A percentile compares a stretch with the other conserved stretches of the same genome.
These are phyloP conservation scores for Parietaria judaica DNA, from an alignment of 306 rosid species.

Conservation along the genomic window DNA sequence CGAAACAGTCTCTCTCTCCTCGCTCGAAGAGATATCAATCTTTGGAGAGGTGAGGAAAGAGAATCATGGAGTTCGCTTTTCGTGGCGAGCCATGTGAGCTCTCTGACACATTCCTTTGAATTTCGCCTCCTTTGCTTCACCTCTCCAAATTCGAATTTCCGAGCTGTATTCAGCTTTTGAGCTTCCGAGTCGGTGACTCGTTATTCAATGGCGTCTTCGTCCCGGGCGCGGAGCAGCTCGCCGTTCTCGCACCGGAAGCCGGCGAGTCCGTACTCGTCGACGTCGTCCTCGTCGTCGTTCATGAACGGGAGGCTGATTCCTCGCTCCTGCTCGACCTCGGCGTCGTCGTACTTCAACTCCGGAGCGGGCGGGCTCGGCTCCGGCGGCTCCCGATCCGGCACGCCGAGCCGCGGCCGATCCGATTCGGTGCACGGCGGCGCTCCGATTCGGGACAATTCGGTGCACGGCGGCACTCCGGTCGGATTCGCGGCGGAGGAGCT, in stretches of 20 bases:
- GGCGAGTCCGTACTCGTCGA: constrained; percentile 65
- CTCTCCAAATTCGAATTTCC: neutral
- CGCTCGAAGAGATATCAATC: constrained; percentile 14
- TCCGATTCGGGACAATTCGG: too few relatives aligned
- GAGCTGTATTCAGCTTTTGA: neutral
- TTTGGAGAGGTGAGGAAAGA: constrained; percentile 18
- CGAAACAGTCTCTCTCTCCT: constrained; percentile 47
- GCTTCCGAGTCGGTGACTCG: constrained; percentile 37
- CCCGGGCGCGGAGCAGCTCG: constrained; percentile 88
- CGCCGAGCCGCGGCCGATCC: constrained; percentile 55
- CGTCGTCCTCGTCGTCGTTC: constrained; percentile 69
- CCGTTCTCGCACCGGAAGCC: constrained; percentile 86
- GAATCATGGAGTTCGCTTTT: constrained; percentile 38
- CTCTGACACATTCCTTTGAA: constrained; percentile 62
- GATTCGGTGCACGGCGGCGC: constrained; percentile 50
- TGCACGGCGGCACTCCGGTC: constrained; percentile 52
- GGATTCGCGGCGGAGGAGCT: constrained; percentile 64
- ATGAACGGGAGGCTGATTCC: constrained; percentile 64
- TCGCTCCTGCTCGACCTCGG: constrained; percentile 68
- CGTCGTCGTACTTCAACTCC: constrained; percentile 65
- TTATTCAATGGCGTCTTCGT: constrained; percentile 79
- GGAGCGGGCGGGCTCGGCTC: constrained; percentile 28
- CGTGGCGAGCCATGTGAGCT: constrained; percentile 61
- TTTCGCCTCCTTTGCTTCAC: neutral
- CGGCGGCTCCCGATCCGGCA: constrained; percentile 72